Evolutionary conservation across 1,284 basidiomycete species (phyloP).

Genomic region (Paramarasmius palmivorus): DNA sequence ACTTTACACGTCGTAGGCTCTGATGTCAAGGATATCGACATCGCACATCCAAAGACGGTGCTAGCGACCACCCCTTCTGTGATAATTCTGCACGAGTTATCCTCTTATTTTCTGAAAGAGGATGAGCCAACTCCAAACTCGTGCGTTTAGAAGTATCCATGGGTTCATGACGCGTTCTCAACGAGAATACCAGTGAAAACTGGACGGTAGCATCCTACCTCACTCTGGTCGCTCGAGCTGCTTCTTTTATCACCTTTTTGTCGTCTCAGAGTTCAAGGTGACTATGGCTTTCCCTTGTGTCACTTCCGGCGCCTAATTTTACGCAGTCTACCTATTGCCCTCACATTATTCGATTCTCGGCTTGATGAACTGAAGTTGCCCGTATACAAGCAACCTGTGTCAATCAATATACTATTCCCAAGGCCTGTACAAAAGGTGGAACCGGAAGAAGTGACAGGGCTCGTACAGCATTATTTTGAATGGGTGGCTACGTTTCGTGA

Average conservation of each 20-base stretch:
- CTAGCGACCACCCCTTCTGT: conserved; percentile 49
- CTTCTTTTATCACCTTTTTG: conserved; percentile 35
- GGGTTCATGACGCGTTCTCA: conserved; percentile 1
- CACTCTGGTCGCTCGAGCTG: conserved; percentile 42
- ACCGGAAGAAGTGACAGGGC: not conserved
- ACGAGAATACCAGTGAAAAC: conserved; percentile 14
- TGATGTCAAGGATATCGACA: conserved; percentile 21
- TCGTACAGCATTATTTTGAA: conserved; percentile 1
- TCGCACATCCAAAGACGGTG: conserved; percentile 35
- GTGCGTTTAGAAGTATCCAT: conserved; percentile 8
- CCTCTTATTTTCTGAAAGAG: conserved; percentile 51
- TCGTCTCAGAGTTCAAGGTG: conserved; percentile 16
- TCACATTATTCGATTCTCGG: conserved; percentile 64
- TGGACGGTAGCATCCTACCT: conserved; percentile 50
- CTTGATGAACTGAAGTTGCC: conserved; percentile 59
- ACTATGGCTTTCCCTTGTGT: not conserved
- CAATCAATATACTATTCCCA: not conserved
- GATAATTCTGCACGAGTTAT: conserved; percentile 65
- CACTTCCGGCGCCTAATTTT: conserved; percentile 6
- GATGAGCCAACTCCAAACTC: conserved; percentile 28
- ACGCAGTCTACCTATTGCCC: conserved; percentile 19
- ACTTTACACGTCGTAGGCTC: conserved; percentile 42
- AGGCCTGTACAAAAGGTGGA: too few relatives aligned
- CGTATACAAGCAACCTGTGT: conserved; percentile 14
- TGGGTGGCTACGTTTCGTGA: conserved; percentile 20